Conservation (phyloP, 257 asterid species). For the Solanum raphanifolium region DNA sequence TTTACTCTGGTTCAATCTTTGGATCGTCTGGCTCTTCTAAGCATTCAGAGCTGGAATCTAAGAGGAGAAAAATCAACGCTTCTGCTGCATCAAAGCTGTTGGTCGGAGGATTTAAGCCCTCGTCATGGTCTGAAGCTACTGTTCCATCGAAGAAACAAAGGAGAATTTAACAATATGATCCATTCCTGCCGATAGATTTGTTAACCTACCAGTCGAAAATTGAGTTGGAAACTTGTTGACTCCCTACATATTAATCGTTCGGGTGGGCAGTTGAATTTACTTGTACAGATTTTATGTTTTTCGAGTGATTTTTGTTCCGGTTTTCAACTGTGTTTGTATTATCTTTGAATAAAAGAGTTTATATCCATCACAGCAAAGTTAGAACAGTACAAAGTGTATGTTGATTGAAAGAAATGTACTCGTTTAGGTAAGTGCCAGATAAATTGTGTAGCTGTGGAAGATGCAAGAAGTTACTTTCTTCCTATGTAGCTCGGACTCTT, state of each 20-base stretch:
- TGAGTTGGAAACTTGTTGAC: not conserved
- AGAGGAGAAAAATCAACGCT: constrained; percentile 73
- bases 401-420: not conserved
- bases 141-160: constrained; percentile 10
- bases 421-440: not conserved
- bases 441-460: not conserved
- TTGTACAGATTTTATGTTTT: not conserved
- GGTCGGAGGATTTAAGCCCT: constrained; percentile 68
- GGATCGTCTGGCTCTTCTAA: constrained; percentile 41
- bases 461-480: not conserved
- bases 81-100: constrained; percentile 52
- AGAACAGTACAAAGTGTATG: not conserved
- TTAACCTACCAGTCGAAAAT: not conserved
- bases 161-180: not conserved
- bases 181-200: not conserved
- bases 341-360: not conserved
- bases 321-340: not conserved
- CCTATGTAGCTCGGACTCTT: not conserved
- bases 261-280: not conserved
- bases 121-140: constrained; percentile 40
- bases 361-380: not conserved
- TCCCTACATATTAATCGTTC: not conserved
- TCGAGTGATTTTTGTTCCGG: not conserved
- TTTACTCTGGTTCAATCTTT: constrained; percentile 66
- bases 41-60: constrained; percentile 58